Evolutionary conservation across 2,329 filamentous ascomycete genomes (phyloP).

Genomic region (Alternaria novae-zelandiae): DNA sequence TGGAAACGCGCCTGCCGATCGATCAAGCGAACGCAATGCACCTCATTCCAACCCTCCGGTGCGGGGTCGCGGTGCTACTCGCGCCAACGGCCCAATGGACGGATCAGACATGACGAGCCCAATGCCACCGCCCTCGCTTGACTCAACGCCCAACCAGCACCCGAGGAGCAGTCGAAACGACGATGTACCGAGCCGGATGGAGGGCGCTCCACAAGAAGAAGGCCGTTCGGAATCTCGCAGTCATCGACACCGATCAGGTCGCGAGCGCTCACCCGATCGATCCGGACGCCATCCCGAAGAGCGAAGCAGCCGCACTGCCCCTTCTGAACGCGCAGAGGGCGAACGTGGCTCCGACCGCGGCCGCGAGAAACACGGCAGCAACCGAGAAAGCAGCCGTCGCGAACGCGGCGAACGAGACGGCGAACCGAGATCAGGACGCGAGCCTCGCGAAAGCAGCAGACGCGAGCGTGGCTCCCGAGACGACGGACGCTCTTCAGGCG

Average conservation of each 20-base stretch:
- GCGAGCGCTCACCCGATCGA: conserved; percentile 33
- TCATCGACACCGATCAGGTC: conserved; percentile 36
- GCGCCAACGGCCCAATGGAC: conserved; percentile 31
- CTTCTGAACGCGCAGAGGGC: conserved; percentile 24
- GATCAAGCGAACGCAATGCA: conserved; percentile 21
- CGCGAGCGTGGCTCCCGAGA: conserved; percentile 33
- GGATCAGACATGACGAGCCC: conserved; percentile 21
- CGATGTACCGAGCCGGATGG: conserved; percentile 19
- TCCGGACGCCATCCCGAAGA: conserved; percentile 37
- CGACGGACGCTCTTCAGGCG: conserved; percentile 27
- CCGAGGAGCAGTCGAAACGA: conserved; percentile 29
- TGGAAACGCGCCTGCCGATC: conserved; percentile 33
- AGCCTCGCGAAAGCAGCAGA: conserved; percentile 28
- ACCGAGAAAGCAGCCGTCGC: conserved; percentile 28
- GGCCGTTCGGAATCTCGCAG: conserved; percentile 36
- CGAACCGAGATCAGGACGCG: conserved; percentile 16
- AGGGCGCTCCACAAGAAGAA: conserved; percentile 31
- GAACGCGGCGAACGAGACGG: conserved; percentile 24
- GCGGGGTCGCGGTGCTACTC: conserved; percentile 40
- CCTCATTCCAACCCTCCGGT: conserved; percentile 30
- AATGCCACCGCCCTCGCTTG: conserved; percentile 34
- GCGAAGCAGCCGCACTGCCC: conserved; percentile 28
- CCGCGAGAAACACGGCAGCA: conserved; percentile 36
- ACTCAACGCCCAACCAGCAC: conserved; percentile 29
- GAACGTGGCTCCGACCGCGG: conserved; percentile 33